Base-by-base conservation (phyloP, 1,139 yeast genomes). In the Blastobotrys capitulatus region DNA sequence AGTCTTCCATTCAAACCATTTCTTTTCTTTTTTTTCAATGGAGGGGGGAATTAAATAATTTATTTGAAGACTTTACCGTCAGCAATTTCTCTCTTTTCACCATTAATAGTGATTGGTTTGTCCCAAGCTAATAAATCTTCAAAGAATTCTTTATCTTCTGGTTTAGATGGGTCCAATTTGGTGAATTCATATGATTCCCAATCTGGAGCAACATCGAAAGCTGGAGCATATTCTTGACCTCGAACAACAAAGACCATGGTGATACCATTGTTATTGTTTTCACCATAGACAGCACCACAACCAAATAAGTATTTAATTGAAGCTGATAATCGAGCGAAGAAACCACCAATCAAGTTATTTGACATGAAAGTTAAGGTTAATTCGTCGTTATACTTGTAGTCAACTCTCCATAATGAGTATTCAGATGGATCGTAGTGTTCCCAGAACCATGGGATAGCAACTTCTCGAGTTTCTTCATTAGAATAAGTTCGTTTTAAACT, bases 371-470 rank as follows among this genome's bases (percentile, higher is more conserved):
- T 86, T 74, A 86, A 76, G 62, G 97, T 90, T 73, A 92, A 82
- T 78, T 92, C 98, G 64, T 92, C 97, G 73, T 92, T 90, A 81
- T 92, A 92, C 81, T 86, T 88, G 89, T 86, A 92, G 70, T 83
- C 95, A 65, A 90, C 95, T 78, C 79, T 87, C 89, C 89, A 92
- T 65, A 92, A 73, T 54, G 97, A 90, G 88, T 90, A 92, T 74
- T 92, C 97, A 62, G 83, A 79, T 60, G 94, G 82, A 76, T 90
- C 83, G 79, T 79, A 90, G 77, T 86, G 82, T 72, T 86, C 85
- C 96, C 97, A 92, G 90, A 92, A 92, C 92, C 94, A 92, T 69
- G 97, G 97, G 62, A 92, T 78, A 60, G 97, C 97, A 61, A 72
- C 80, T 70, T 82, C 85, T 77, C 97, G 88, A 67, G 97, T 90